Conservation (phyloP, 2,329 filamentous ascomycete species). For the Exserohilum rostratum region DNA sequence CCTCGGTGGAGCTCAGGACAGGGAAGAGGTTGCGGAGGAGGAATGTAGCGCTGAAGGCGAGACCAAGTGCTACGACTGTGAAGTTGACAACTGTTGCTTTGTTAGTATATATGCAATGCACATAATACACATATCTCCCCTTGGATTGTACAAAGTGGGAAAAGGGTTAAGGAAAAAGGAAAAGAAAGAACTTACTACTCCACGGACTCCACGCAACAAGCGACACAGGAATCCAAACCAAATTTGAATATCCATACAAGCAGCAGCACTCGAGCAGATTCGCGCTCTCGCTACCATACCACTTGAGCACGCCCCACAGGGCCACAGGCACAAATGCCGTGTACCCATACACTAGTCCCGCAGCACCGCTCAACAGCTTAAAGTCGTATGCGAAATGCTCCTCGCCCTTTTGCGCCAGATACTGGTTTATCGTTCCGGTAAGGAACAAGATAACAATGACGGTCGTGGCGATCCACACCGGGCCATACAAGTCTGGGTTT, state of each 20-base stretch:
- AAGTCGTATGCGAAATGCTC: conserved; percentile 91
- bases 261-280: conserved; percentile 95
- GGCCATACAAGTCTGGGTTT: conserved; percentile 94
- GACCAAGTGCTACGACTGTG: conserved; percentile 79
- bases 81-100: conserved; percentile 88
- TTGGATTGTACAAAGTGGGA: not conserved
- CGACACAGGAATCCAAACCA: conserved; percentile 96
- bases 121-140: not conserved
- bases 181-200: conserved; percentile 55
- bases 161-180: not conserved
- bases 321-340: conserved; percentile 79
- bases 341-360: conserved; percentile 94
- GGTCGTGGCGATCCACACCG: conserved; percentile 98
- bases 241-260: conserved; percentile 92
- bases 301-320: conserved; percentile 86
- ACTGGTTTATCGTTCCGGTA: conserved; percentile 93
- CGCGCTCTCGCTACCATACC: conserved; percentile 92
- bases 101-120: not conserved
- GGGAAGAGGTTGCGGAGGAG: conserved; percentile 61
- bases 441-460: conserved; percentile 95
- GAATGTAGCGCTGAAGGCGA: conserved; percentile 48
- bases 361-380: conserved; percentile 82
- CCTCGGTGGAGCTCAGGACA: conserved; percentile 89
- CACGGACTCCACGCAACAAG: conserved; percentile 89
- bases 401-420: conserved; percentile 71